Evolutionary conservation across 305 asterid genomes (phyloP), one percentile per base, ranked within the genome.

Genomic region (Fraxinus albicans): DNA sequence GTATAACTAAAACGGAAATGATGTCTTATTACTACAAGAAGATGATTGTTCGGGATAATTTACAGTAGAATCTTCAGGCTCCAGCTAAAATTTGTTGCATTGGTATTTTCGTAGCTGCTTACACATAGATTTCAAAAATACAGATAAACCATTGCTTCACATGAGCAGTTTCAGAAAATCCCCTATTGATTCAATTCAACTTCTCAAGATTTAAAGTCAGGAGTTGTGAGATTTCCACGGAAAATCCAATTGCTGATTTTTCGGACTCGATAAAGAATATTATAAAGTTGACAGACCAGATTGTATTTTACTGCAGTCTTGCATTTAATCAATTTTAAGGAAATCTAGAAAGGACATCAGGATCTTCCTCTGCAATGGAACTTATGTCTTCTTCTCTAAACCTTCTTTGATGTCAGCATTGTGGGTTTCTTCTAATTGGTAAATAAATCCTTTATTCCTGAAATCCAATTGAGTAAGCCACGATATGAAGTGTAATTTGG

Each of bases 41-140:
- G 79, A 79, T 74, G 75, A 84, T 40, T 7, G 80, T 77, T 79
- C 13, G 60, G 19, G 8, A 84, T 44, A 35, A 76, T 76, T 74
- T 23, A 31, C 44, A 50, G 76, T 35, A 73, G 65, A 69, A 77
- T 63, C 76, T 47, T 58, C 76, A 25, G 50, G 50, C 23, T 50
- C 21, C 76, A 63, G 79, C 36, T 29, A 77, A 58, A 78, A 47
- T 17, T 29, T 29, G 72, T 77, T 73, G 65, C 78, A 60, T 67
- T 76, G 75, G 53, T 38, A 27, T 69, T 60, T 60, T 8, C 15
- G 5, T 60, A 60, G 70, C 70, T 21, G 70, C 31, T 60, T 60
- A 60, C 70, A 21, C 5, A 1, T 8, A 21, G 31, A 50, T 73
- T 75, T 79, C 73, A 60, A 79, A 65, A 17, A 40, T 19, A 81